These are phyloP conservation scores for Acanthamoeba triangularis DNA, from an alignment of 208 protist genomes.

Conservation along the genomic window DNA sequence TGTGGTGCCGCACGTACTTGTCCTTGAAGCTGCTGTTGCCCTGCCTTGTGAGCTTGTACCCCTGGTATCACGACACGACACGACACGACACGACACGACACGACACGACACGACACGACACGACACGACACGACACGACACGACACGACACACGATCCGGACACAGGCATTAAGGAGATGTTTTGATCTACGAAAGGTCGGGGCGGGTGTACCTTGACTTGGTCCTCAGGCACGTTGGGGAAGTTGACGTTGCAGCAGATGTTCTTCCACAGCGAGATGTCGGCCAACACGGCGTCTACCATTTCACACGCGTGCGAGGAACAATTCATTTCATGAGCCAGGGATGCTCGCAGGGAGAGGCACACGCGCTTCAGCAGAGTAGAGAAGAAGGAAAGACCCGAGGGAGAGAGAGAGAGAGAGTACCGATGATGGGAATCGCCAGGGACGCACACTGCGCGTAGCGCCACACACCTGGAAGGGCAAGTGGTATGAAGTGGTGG, in stretches of 20 bases:
- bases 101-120: too few species aligned
- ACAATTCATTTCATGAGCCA: too few species aligned
- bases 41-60: slow-evolving; percentile 12
- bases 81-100: too few species aligned
- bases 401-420: not conserved
- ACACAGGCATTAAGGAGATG: not conserved
- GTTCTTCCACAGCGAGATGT: slow-evolving; percentile 3
- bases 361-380: too few species aligned
- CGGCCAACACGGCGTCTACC: slow-evolving; percentile 14
- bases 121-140: too few species aligned
- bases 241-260: slow-evolving; percentile 48
- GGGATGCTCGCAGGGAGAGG: too few species aligned
- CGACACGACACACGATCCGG: not conserved
- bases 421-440: slow-evolving; percentile 31
- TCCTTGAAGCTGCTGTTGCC: slow-evolving; percentile 31
- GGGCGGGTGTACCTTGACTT: not conserved
- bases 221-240: slow-evolving; percentile 18
- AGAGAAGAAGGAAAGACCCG: not conserved
- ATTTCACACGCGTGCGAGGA: too few species aligned
- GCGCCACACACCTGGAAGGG: not conserved
- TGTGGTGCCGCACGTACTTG: slow-evolving; percentile 41
- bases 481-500: not conserved
- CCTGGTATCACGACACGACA: not conserved
- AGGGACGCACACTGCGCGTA: not conserved
- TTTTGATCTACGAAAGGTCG: not conserved